Evolutionary conservation across 2,329 filamentous ascomycete species (phyloP), one percentile per base, ranked within the genome.

Genomic region (Exophiala dermatitidis): DNA sequence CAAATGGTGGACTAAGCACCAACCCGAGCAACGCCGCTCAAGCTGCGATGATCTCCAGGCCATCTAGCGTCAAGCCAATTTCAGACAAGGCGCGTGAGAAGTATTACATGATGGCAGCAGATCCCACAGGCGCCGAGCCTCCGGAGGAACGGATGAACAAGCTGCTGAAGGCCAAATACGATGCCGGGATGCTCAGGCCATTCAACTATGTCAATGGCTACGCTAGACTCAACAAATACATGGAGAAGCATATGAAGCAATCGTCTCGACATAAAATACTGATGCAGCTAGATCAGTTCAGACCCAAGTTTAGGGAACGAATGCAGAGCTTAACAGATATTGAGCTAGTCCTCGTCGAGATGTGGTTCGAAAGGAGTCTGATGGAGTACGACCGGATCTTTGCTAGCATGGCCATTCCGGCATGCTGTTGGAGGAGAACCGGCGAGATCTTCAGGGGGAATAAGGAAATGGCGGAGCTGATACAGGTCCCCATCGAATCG

Each of bases 201-300:
- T 98, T 98, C 78, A 97, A 97, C 73, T 98, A 98, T 69, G 88
- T 97, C 63, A 95, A 94, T 66, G 93, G 93, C 8, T 98, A 98
- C 69, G 86, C 89, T 7, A 82, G 90, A 32, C 75, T 98, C 45
- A 88, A 90, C 59, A 83, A 85, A 58, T 98, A 96, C 69, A 90
- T 98, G 77, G 90, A 96, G 65, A 82, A 84, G 54, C 85, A 97
- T 67, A 85, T 97, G 67, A 83, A 88, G 49, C 81, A 86, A 28
- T 76, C 81, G 10, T 93, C 88, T 19, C 90, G 93, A 58, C 86
- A 94, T 64, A 93, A 94, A 72, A 96, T 98, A 58, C 74, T 95
- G 42, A 83, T 89, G 56, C 91, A 95, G 66, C 79, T 98, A 41
- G 88, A 95, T 69, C 85, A 88, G 52, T 98, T 98, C 71, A 80